Evolutionary conservation across 1,284 basidiomycete genomes (phyloP).

Genomic region (Rhodotorula sp.): DNA sequence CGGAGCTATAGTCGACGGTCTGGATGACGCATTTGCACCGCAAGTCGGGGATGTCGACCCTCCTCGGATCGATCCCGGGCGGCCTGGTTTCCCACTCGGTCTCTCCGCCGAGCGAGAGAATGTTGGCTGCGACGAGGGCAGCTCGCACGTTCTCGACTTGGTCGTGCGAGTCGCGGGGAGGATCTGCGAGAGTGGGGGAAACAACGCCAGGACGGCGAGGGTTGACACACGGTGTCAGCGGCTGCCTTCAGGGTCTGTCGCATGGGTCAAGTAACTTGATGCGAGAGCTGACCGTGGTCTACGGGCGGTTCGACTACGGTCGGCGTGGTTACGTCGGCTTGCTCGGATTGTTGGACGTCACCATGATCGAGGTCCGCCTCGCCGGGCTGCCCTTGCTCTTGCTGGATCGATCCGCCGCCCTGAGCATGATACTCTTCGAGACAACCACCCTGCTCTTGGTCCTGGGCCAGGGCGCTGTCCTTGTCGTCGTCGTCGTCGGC

Average conservation of each 20-base stretch:
- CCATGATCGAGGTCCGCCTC: neutral
- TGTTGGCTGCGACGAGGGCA: constrained; percentile 20
- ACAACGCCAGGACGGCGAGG: neutral
- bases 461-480: too few species aligned
- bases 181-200: neutral
- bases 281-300: neutral
- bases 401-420: too few species aligned
- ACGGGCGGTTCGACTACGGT: neutral
- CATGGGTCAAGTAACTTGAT: too few species aligned
- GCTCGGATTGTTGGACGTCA: neutral
- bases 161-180: neutral
- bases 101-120: constrained; percentile 5
- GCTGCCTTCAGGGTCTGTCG: too few species aligned
- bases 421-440: too few species aligned
- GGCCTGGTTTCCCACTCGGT: constrained; percentile 21
- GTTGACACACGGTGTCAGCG: too few species aligned
- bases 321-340: neutral
- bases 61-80: constrained; percentile 29
- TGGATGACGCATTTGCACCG: constrained; percentile 19
- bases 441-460: too few species aligned
- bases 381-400: neutral
- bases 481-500: too few species aligned
- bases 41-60: constrained; percentile 30
- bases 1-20: constrained; percentile 24
- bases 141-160: neutral